A percentile compares a stretch with the other conserved stretches of the same genome.
Evolutionary conservation across 164 flowering plant species (phyloP).

Genomic region (Pachysandra terminalis): DNA sequence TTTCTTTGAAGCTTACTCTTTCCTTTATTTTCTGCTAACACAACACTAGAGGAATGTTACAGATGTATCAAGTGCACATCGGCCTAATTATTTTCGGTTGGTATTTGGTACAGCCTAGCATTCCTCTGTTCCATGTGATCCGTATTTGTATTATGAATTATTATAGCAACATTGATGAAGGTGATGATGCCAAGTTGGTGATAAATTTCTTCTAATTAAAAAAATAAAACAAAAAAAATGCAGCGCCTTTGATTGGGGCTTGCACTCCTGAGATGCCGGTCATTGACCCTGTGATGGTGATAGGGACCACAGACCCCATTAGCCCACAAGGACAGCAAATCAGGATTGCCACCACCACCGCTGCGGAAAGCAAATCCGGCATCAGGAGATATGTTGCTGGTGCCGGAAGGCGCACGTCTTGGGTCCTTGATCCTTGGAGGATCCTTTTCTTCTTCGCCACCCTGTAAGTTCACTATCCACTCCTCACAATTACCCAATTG

Average conservation of each 20-base stretch:
- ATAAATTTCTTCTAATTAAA: too few species aligned
- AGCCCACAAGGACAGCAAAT: background rate
- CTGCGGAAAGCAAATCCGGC: background rate
- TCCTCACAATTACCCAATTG: background rate
- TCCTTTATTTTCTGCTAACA: too few species aligned
- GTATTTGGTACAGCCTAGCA: too few species aligned
- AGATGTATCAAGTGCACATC: too few species aligned
- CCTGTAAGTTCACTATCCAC: slow-evolving; percentile 43
- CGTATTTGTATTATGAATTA: too few species aligned
- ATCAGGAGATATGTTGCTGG: background rate
- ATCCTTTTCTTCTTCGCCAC: slow-evolving; percentile 74
- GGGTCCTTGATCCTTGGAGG: slow-evolving; percentile 59
- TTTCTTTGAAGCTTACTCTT: background rate
- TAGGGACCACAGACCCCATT: background rate
- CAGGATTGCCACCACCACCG: background rate
- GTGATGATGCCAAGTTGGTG: too few species aligned
- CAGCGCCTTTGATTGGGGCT: background rate
- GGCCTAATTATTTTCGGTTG: too few species aligned
- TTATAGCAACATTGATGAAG: too few species aligned
- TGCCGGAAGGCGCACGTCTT: slow-evolving; percentile 10
- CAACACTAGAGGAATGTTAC: background rate
- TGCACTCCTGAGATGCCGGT: slow-evolving; percentile 1
- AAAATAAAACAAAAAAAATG: too few species aligned
- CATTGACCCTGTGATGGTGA: background rate
- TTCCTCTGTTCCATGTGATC: too few species aligned